These are phyloP conservation scores for Tylopilus felleus DNA, from an alignment of 768 basidiomycete genomes.

Conservation along the genomic window DNA sequence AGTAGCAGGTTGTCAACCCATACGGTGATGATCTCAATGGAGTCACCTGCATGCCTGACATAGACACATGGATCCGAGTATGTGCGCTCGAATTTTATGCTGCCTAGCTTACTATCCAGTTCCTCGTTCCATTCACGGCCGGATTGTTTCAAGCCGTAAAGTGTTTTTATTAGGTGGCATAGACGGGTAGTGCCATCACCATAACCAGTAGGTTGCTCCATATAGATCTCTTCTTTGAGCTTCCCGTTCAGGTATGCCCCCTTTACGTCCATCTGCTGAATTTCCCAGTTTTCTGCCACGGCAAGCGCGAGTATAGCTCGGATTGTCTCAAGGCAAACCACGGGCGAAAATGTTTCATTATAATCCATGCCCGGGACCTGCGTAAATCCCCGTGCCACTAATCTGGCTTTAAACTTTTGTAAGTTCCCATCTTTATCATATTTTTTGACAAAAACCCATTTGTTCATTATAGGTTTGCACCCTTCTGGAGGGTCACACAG, in stretches of 20 bases:
- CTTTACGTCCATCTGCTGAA: conserved; percentile 4
- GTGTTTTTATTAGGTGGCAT: not conserved
- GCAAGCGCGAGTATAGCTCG: not conserved
- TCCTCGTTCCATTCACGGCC: not conserved
- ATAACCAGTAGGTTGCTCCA: not conserved
- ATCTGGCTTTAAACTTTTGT: not conserved
- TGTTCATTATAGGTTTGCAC: conserved; percentile 24
- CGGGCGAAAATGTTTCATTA: not conserved
- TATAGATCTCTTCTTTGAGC: not conserved
- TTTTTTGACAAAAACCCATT: conserved; percentile 27
- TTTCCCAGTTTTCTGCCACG: not conserved
- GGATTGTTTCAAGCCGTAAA: not conserved
- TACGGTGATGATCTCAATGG: not conserved
- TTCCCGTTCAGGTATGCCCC: not conserved
- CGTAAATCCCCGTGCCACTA: not conserved
- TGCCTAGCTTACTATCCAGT: not conserved
- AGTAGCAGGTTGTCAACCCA: not conserved
- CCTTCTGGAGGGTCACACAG: conserved; percentile 22
- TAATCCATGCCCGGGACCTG: not conserved
- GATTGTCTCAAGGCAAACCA: not conserved
- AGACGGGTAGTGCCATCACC: not conserved
- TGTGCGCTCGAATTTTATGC: not conserved
- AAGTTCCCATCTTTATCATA: not conserved
- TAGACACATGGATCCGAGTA: not conserved
- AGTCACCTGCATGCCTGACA: not conserved